These are phyloP conservation scores for Ophioceras dolichostomum DNA, from an alignment of 2,329 filamentous ascomycete species.

Conservation along the genomic window DNA sequence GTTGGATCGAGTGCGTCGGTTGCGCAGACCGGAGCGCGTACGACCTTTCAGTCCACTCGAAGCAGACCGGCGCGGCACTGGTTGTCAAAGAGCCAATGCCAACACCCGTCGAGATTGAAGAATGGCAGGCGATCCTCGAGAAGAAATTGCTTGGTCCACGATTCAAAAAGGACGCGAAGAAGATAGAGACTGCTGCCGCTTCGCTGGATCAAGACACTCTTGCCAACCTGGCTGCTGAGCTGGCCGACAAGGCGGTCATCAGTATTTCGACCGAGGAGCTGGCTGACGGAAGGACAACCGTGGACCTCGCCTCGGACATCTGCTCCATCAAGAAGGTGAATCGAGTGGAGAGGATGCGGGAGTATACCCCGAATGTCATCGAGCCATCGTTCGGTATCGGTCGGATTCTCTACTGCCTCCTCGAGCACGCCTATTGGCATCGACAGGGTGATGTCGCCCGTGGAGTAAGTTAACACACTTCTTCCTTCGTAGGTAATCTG, in stretches of 20 bases:
- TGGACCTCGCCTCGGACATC: slow-evolving; percentile 70
- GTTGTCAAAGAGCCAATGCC: slow-evolving; percentile 73
- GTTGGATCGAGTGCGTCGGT: slow-evolving; percentile 97
- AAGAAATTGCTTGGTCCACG: slow-evolving; percentile 93
- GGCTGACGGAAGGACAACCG: slow-evolving; percentile 46
- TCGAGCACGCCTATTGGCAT: slow-evolving; percentile 94
- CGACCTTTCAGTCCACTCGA: slow-evolving; percentile 82
- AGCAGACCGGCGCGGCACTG: slow-evolving; percentile 80
- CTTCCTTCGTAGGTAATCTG: slow-evolving; percentile 1
- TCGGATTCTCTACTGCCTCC: slow-evolving; percentile 81
- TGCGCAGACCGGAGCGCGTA: slow-evolving; percentile 85
- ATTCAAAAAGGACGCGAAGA: slow-evolving; percentile 90
- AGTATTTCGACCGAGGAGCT: slow-evolving; percentile 59
- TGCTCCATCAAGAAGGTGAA: slow-evolving; percentile 76
- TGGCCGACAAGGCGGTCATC: slow-evolving; percentile 64
- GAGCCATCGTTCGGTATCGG: slow-evolving; percentile 98
- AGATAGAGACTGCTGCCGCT: slow-evolving; percentile 68
- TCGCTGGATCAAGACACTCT: slow-evolving; percentile 68
- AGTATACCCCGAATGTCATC: slow-evolving; percentile 92
- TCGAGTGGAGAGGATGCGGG: slow-evolving; percentile 69
- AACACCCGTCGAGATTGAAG: slow-evolving; percentile 67
- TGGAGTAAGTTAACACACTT: slow-evolving; percentile 49
- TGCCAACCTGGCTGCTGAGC: slow-evolving; percentile 62
- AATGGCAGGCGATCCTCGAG: slow-evolving; percentile 78
- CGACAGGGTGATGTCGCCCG: slow-evolving; percentile 71